A percentile compares a stretch with the other conserved stretches of the same genome.
Conservation (phyloP, 768 basidiomycete genomes). For the Phallus indusiatus region DNA sequence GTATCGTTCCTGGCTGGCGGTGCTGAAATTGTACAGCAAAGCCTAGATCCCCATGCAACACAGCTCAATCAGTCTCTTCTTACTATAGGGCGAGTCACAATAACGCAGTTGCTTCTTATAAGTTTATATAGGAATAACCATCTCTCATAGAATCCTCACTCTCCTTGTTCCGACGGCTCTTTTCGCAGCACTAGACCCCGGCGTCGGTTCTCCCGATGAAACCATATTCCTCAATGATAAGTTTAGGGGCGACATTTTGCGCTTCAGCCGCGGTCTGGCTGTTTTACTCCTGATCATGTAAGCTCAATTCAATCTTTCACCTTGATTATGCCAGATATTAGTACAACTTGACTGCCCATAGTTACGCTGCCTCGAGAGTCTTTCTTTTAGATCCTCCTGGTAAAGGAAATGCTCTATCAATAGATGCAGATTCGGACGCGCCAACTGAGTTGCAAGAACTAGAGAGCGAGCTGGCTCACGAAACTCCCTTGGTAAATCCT, state of each 20-base stretch:
- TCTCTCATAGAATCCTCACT: conserved; percentile 42
- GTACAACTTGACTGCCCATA: conserved; percentile 19
- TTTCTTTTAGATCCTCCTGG: conserved; percentile 67
- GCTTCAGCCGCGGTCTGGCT: conserved; percentile 58
- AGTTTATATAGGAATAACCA: background rate
- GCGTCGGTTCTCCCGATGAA: conserved; percentile 13
- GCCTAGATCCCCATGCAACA: conserved; percentile 54
- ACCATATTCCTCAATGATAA: conserved; percentile 28
- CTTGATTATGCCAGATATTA: background rate
- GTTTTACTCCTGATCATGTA: conserved; percentile 54
- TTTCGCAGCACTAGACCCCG: conserved; percentile 48
- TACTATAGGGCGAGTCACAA: conserved; percentile 52
- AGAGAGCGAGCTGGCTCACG: conserved; percentile 33
- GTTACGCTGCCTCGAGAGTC: conserved; percentile 58
- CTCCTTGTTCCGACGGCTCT: conserved; percentile 59
- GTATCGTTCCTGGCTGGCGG: conserved; percentile 62
- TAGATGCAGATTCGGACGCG: conserved; percentile 34
- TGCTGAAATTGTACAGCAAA: conserved; percentile 55
- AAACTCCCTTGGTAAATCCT: conserved; percentile 52
- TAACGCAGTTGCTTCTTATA: background rate
- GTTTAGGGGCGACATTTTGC: conserved; percentile 38
- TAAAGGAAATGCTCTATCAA: conserved; percentile 34
- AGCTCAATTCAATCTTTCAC: conserved; percentile 15
- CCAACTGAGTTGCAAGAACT: conserved; percentile 21
- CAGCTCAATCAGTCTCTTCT: conserved; percentile 63